phyloP scores from a whole-genome alignment of 805 yeast genomes.

The Monosporozyma unispora region DNA sequence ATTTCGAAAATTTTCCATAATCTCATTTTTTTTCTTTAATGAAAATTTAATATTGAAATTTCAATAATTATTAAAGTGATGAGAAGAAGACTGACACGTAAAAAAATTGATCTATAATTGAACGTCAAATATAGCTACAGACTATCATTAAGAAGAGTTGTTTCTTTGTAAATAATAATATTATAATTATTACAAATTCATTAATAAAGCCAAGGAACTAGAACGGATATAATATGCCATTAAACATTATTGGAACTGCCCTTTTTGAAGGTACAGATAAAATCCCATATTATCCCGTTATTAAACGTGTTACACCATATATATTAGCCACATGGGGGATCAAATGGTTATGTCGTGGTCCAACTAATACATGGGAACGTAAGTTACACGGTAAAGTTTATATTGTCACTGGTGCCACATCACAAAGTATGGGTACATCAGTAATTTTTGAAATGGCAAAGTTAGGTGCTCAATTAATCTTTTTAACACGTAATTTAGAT shows the following conservation, averaged over 20 bases:
- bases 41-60: neutral
- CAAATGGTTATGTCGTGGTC: slow-evolving; percentile 73
- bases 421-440: slow-evolving; percentile 73
- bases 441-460: slow-evolving; percentile 65
- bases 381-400: slow-evolving; percentile 85
- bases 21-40: neutral
- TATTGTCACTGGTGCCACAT: slow-evolving; percentile 85
- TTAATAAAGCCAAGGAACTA: neutral
- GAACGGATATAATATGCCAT: slow-evolving; percentile 52
- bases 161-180: no score
- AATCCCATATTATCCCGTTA: slow-evolving; percentile 63
- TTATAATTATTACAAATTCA: neutral
- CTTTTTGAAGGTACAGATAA: slow-evolving; percentile 62
- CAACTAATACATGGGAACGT: slow-evolving; percentile 82
- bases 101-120: neutral
- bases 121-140: no score
- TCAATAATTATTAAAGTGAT: neutral
- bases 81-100: neutral
- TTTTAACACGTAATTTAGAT: slow-evolving; percentile 59
- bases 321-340: slow-evolving; percentile 37
- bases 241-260: slow-evolving; percentile 66
- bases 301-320: slow-evolving; percentile 52
- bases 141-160: no score
- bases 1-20: slow-evolving; percentile 6
- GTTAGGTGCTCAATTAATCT: slow-evolving; percentile 78